Conservation (phyloP, 169 alveolate genomes). For the Amoebophrya sp. region DNA sequence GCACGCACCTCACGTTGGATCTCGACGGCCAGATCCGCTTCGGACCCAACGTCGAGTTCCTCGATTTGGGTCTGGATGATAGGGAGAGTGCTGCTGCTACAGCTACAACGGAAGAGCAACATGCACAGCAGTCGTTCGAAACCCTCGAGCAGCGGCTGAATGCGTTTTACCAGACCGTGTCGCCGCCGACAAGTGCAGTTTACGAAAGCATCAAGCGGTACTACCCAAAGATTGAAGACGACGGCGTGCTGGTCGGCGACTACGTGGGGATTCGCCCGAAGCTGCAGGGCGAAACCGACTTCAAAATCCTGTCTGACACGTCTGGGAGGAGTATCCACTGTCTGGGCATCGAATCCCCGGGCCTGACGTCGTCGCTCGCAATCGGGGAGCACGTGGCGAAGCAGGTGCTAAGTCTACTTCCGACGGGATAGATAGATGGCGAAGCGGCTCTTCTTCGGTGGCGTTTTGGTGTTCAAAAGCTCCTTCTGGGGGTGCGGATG, state of each 20-base stretch:
- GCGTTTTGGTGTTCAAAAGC: too few relatives aligned
- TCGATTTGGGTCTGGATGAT: background rate
- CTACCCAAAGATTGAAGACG: too few relatives aligned
- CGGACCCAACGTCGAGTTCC: background rate
- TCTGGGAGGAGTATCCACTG: background rate
- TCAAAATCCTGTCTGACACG: background rate
- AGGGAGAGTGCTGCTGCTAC: too few relatives aligned
- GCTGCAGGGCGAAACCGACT: background rate
- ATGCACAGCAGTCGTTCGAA: too few relatives aligned
- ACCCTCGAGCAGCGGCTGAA: too few relatives aligned
- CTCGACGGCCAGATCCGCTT: background rate
- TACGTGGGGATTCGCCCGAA: background rate
- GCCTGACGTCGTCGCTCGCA: background rate
- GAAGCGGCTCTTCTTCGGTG: too few relatives aligned
- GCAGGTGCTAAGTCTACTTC: too few relatives aligned
- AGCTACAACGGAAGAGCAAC: too few relatives aligned
- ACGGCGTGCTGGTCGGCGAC: background rate
- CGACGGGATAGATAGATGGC: too few relatives aligned
- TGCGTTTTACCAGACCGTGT: too few relatives aligned
- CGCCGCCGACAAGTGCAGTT: too few relatives aligned
- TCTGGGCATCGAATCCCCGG: background rate
- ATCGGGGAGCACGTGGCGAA: background rate
- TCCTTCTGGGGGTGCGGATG: too few relatives aligned
- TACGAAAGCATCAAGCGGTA: background rate
- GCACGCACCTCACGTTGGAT: background rate